Evolutionary conservation across 441 rosid species (phyloP), one percentile per base, ranked within the genome.

Genomic region (Theobroma grandiflorum): DNA sequence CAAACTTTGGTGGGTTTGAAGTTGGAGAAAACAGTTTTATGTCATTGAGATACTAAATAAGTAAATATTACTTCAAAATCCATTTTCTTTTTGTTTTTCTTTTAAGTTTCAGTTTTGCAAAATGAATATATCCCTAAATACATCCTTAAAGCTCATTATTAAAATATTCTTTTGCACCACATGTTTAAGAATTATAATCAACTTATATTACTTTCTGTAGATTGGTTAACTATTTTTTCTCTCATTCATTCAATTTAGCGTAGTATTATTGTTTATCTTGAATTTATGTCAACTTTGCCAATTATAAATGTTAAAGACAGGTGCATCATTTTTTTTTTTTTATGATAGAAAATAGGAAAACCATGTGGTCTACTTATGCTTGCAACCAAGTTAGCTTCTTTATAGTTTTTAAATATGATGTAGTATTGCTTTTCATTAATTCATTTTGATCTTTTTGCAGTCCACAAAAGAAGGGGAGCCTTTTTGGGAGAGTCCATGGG

Each of bases 401-500:
- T 49, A 16, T 50, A 9, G 50, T 42, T 73, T 33, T 49, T 22
- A 43, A 26, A 77, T 6, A 16, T 57, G 33, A 65, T 12, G 26
- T 16, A 2, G 8, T n/a, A 22, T 31, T 33, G 18, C 22, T 33
- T 37, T 35, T 38, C 12, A 50, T n/a, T n/a, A 35, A 37, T 78
- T 2, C 33, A n/a, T 31, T 43, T 33, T 18, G 49, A 68, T n/a
- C 14, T 2, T 82, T 40, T 62, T 87, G 85, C 86, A 95, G 99
- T 86, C 95, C 59, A 88, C 94, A 65, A 95, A 95, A 86, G 87
- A 90, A 81, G 96, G 97, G 20, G 99, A 95, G 72, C 96, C 95
- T 3, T 93, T 86, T 71, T 94, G 98, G 98, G 94, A 93, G 88
- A 94, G 99, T 65, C 98, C 95, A 0, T 95, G 99, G 99, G 99